These are phyloP conservation scores for Backusella circina DNA, from an alignment of 192 early-diverging fungal species.

Conservation along the genomic window DNA sequence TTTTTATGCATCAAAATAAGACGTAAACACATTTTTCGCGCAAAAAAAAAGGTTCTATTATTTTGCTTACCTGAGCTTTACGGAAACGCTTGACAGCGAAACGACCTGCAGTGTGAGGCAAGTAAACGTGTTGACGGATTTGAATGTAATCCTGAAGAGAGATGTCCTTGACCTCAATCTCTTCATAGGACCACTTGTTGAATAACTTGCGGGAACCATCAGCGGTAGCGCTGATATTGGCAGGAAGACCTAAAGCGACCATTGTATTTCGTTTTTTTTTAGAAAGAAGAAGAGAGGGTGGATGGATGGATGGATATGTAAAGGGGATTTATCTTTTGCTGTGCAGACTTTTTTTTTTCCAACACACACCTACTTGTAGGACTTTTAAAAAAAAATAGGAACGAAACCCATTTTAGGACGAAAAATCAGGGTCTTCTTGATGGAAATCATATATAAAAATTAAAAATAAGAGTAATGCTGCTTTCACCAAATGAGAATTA, in stretches of 20 bases:
- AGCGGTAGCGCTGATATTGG: conserved; percentile 49
- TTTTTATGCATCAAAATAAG: background rate
- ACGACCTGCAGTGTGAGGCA: conserved; percentile 98
- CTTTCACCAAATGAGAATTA: too few species aligned
- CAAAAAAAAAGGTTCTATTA: background rate
- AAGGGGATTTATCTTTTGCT: background rate
- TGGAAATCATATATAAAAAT: too few species aligned
- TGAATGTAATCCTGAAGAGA: conserved; percentile 90
- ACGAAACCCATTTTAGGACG: too few species aligned
- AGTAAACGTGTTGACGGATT: conserved; percentile 86
- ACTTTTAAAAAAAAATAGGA: background rate
- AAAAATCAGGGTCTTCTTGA: too few species aligned
- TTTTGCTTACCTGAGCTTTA: conserved; percentile 78
- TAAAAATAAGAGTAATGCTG: too few species aligned
- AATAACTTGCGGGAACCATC: conserved; percentile 62
- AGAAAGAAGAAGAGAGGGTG: background rate
- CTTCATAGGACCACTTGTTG: conserved; percentile 90
- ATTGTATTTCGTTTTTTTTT: conserved; percentile 22
- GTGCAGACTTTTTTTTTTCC: background rate
- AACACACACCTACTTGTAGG: background rate
- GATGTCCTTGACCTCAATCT: conserved; percentile 88
- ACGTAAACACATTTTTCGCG: conserved; percentile 2
- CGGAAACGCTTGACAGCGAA: conserved; percentile 96
- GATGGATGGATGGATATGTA: background rate
- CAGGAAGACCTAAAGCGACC: conserved; percentile 53